Evolutionary conservation across 805 yeast genomes (phyloP).

Genomic region (Ogataea populi-albae): DNA sequence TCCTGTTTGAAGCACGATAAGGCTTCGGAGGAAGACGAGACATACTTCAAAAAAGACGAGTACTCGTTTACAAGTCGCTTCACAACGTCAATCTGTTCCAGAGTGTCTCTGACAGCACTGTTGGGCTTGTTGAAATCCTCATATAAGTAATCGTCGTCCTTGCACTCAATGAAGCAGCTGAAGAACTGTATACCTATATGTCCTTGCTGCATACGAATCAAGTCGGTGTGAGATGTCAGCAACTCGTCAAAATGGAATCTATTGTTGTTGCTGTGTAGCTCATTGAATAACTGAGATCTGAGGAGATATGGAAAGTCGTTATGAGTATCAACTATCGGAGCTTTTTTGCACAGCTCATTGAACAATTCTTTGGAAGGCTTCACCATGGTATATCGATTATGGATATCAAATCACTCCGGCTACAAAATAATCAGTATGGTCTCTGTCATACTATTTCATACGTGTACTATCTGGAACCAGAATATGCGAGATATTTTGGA

Average conservation of each 20-base stretch:
- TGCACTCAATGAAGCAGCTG: constrained; percentile 45
- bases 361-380: constrained; percentile 1
- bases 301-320: constrained; percentile 49
- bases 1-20: constrained; percentile 28
- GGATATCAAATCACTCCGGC: too few relatives aligned
- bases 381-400: too few relatives aligned
- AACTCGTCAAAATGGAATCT: constrained; percentile 37
- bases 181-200: constrained; percentile 47
- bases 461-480: too few relatives aligned
- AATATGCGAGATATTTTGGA: too few relatives aligned
- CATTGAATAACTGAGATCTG: constrained; percentile 42
- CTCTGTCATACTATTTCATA: too few relatives aligned
- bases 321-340: constrained; percentile 49
- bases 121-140: constrained; percentile 44
- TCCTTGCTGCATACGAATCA: constrained; percentile 39
- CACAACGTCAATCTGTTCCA: constrained; percentile 50
- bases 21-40: constrained; percentile 39
- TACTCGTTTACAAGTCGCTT: constrained; percentile 41
- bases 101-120: constrained; percentile 45
- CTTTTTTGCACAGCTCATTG: constrained; percentile 9
- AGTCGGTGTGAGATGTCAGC: constrained; percentile 41
- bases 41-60: constrained; percentile 37
- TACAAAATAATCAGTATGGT: too few relatives aligned
- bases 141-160: constrained; percentile 36
- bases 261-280: constrained; percentile 31